Percentiles rank a stretch among this genome's conserved stretches.
These are phyloP conservation scores for Penicillium crustosum DNA, from an alignment of 2,329 filamentous ascomycete species.

Conservation along the genomic window DNA sequence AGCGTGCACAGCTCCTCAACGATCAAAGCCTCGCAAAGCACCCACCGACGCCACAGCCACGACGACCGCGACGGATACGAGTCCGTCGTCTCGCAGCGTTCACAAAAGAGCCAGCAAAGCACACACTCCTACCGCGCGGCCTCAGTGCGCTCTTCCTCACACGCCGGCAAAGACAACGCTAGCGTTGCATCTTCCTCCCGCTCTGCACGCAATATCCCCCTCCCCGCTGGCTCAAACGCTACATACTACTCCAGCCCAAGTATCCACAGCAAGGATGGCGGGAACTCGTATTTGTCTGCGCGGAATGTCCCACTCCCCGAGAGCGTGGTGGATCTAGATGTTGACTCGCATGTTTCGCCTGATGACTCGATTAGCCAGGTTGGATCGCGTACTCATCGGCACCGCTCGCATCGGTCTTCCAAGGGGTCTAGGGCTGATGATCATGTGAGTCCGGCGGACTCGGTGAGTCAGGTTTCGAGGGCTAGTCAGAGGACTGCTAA, in stretches of 20 bases:
- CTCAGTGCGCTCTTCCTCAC: conserved; percentile 2
- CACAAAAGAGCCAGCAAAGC: conserved; percentile 23
- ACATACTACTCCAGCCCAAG: conserved; percentile 19
- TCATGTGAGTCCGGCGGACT: conserved; percentile 40
- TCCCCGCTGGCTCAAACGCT: conserved; percentile 35
- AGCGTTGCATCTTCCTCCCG: conserved; percentile 35
- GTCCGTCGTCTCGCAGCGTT: conserved; percentile 17
- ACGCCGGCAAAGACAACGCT: conserved; percentile 13
- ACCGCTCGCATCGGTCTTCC: conserved; percentile 31
- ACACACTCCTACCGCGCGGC: conserved; percentile 12
- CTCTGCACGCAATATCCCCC: conserved; percentile 38
- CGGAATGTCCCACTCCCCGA: conserved; percentile 35
- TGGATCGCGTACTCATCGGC: conserved; percentile 29
- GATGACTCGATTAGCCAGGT: conserved; percentile 78
- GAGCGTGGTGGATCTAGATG: conserved; percentile 35
- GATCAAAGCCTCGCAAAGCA: conserved; percentile 34
- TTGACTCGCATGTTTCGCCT: conserved; percentile 65
- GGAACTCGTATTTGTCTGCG: conserved; percentile 21
- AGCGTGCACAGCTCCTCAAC: conserved; percentile 41
- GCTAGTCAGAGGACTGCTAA: conserved; percentile 36
- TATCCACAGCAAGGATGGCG: conserved; percentile 4
- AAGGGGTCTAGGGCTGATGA: conserved; percentile 35
- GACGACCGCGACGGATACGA: conserved; percentile 28
- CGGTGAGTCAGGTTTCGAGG: conserved; percentile 41
- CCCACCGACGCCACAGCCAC: conserved; percentile 17